Evolutionary conservation across 108 stramenopile genomes (phyloP).

Genomic region (Pelagomonas calceolata): DNA sequence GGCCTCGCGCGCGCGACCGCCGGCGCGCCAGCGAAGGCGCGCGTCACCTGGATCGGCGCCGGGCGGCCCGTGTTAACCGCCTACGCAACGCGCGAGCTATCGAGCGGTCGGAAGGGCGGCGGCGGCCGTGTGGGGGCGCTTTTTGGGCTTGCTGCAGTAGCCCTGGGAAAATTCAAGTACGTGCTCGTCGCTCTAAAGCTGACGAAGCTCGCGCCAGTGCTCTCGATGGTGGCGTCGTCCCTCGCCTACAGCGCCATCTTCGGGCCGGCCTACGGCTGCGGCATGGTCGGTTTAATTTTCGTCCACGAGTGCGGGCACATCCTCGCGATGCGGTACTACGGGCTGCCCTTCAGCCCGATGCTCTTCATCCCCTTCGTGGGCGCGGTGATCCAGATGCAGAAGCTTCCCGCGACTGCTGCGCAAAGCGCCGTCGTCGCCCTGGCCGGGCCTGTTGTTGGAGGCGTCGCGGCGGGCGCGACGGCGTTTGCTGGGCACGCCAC

Average conservation of each 20-base stretch:
- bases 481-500: slow-evolving; percentile 54
- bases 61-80: too few species aligned
- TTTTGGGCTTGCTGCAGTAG: not conserved
- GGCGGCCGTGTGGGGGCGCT: not conserved
- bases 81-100: too few species aligned
- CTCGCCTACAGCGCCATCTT: slow-evolving; percentile 73
- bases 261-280: slow-evolving; percentile 73
- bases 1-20: too few species aligned
- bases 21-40: too few species aligned
- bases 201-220: slow-evolving; percentile 70
- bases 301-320: slow-evolving; percentile 81
- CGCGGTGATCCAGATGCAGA: slow-evolving; percentile 68
- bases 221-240: slow-evolving; percentile 69
- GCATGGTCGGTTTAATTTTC: slow-evolving; percentile 74
- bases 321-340: slow-evolving; percentile 53
- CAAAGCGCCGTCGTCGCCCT: slow-evolving; percentile 64
- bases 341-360: slow-evolving; percentile 75
- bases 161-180: slow-evolving; percentile 70
- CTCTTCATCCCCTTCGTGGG: slow-evolving; percentile 90
- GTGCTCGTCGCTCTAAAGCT: slow-evolving; percentile 72
- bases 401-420: slow-evolving; percentile 64
- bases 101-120: not conserved
- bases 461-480: slow-evolving; percentile 59
- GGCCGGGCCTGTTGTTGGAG: slow-evolving; percentile 72
- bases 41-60: too few species aligned